A percentile compares a stretch with the other conserved stretches of the same genome.
phyloP scores from a whole-genome alignment of 1,284 basidiomycete species.

The Moniliella sp. region DNA sequence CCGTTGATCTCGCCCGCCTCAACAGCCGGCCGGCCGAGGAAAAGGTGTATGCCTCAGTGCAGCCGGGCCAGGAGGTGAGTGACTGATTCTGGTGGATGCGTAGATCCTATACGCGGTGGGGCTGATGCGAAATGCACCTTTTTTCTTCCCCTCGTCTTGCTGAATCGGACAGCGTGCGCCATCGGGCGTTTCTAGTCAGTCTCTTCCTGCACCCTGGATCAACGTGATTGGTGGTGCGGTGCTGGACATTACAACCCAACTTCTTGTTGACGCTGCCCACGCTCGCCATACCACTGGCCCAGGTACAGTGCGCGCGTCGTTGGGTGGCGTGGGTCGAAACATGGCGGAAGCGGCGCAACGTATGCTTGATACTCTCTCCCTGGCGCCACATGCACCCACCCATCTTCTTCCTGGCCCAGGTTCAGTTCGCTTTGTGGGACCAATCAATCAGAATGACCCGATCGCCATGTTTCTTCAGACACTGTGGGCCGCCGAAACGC shows the following conservation, averaged over 20 bases:
- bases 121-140: not conserved
- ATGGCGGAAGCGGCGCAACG: conserved; percentile 69
- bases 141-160: not conserved
- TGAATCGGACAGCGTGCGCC: not conserved
- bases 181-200: too few species aligned
- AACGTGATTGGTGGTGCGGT: conserved; percentile 23
- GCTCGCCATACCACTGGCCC: conserved; percentile 6
- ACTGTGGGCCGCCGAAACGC: conserved; percentile 42
- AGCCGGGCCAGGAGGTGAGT: conserved; percentile 1
- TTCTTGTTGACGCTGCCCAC: not conserved
- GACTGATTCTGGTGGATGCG: too few species aligned
- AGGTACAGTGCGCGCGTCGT: conserved; percentile 42
- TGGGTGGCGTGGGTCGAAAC: conserved; percentile 83
- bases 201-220: conserved; percentile 4
- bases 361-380: conserved; percentile 32
- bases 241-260: conserved; percentile 14
- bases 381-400: conserved; percentile 5
- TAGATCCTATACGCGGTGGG: not conserved
- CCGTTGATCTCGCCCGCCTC: conserved; percentile 52
- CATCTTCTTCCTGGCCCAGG: not conserved
- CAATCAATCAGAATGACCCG: conserved; percentile 27
- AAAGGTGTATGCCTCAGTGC: not conserved
- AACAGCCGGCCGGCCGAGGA: conserved; percentile 1
- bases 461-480: conserved; percentile 34
- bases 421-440: conserved; percentile 34